Evolutionary conservation across 2,329 filamentous ascomycete genomes (phyloP).

Genomic region (Allantophomopsis cytisporea): DNA sequence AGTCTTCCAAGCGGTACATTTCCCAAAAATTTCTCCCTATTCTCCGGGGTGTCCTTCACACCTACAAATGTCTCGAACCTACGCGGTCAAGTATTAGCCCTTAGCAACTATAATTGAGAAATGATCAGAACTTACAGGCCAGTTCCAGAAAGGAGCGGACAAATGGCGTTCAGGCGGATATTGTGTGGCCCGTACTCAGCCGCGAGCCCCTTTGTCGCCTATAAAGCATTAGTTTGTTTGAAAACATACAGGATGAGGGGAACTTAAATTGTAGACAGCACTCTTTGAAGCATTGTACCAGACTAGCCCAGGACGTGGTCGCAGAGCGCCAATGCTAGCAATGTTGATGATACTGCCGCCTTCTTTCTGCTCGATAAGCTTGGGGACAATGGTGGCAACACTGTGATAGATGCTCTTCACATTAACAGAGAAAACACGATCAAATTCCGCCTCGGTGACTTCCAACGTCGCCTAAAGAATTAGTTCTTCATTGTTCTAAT

Average conservation of each 20-base stretch:
- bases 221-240: neutral
- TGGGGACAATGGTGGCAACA: slow-evolving; percentile 42
- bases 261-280: slow-evolving; percentile 43
- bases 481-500: neutral
- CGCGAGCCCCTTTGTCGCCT: slow-evolving; percentile 48
- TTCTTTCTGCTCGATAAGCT: slow-evolving; percentile 41
- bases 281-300: slow-evolving; percentile 63
- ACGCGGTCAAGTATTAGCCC: too few species aligned
- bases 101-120: too few species aligned
- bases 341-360: slow-evolving; percentile 52
- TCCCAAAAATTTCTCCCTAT: slow-evolving; percentile 38
- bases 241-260: slow-evolving; percentile 8
- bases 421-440: slow-evolving; percentile 54
- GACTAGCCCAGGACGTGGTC: slow-evolving; percentile 48
- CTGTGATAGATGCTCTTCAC: slow-evolving; percentile 53
- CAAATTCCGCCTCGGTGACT: slow-evolving; percentile 53
- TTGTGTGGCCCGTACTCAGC: slow-evolving; percentile 57
- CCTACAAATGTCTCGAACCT: slow-evolving; percentile 33
- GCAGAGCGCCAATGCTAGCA: slow-evolving; percentile 46
- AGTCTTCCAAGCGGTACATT: slow-evolving; percentile 39
- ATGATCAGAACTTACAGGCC: slow-evolving; percentile 24
- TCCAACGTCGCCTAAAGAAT: slow-evolving; percentile 34
- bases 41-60: slow-evolving; percentile 48
- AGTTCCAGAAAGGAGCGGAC: slow-evolving; percentile 51
- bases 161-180: slow-evolving; percentile 59